Base-by-base conservation (phyloP, 2,329 filamentous ascomycete genomes). In the Colletotrichum endophyticum region DNA sequence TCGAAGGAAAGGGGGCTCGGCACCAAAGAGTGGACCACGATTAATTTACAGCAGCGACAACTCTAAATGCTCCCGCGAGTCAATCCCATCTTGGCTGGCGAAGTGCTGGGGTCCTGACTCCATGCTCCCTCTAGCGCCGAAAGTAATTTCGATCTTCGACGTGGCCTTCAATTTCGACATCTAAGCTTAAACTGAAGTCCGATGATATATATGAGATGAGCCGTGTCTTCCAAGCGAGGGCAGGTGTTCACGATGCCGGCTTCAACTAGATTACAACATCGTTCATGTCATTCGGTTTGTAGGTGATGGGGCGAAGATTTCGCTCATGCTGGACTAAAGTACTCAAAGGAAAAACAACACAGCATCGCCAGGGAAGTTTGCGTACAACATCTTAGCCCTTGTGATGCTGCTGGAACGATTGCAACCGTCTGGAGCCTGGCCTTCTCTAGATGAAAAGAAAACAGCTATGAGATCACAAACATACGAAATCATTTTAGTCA, bases 31-130 rank as follows among this genome's bases (percentile, higher is more conserved):
- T 53, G 44, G 70, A 7, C 16, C 19, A 69, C 70, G 25, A 15
- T 49, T 57, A 28, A 66, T 73, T 34, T 36, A 61, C 32, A 64
- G 16, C 22, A 56, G 44, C 34, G 30, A 39, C 61, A 76, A 73
- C 70, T 72, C n/a, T 69, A 39, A 76, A 73, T 62, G 70, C 73
- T 66, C n/a, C 34, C 27, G 34, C 64, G 57, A 73, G 57, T 69
- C 63, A 64, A 64, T 34, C 44, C 28, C 39, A 12, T 63, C 32
- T n/a, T 13, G 27, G n/a, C 44, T 53, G 44, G 2, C n/a, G 0
- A 53, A 25, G 13, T 59, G 15, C 22, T 22, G 25, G 25, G 64
- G 5, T 7, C 30, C 25, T 30, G 19, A 49, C 39, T 34, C 39
- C 44, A 1, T 53, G 44, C 44, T 13, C 44, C 25, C n/a, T n/a